phyloP scores from a whole-genome alignment of 2,329 filamentous ascomycete genomes.

The Colletotrichum incanum region DNA sequence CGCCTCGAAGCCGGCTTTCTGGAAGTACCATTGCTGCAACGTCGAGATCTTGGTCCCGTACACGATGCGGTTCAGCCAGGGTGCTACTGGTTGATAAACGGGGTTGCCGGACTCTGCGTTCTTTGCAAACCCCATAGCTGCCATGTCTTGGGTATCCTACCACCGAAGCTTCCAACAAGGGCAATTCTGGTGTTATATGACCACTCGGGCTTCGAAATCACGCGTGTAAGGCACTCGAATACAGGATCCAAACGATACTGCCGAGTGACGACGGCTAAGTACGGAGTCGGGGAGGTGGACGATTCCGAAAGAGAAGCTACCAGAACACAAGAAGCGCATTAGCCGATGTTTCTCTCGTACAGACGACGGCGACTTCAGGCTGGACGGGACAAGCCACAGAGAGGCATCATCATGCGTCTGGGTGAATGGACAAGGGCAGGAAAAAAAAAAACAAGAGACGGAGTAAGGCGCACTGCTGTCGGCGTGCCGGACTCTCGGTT shows the following conservation, averaged over 20 bases:
- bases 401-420: conserved; percentile 20
- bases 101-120: not conserved
- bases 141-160: not conserved
- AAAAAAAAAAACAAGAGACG: not conserved
- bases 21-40: conserved; percentile 37
- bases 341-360: conserved; percentile 20
- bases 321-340: conserved; percentile 26
- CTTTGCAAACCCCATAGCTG: conserved; percentile 2
- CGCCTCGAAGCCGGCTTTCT: conserved; percentile 33
- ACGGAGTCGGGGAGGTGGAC: conserved; percentile 38
- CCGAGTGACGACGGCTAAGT: conserved; percentile 4
- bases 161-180: conserved; percentile 8
- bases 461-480: conserved; percentile 1
- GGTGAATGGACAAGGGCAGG: not conserved
- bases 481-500: conserved; percentile 19
- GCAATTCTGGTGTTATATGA: not conserved
- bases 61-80: conserved; percentile 37
- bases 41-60: conserved; percentile 39
- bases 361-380: conserved; percentile 22
- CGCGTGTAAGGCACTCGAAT: not conserved
- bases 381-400: conserved; percentile 9
- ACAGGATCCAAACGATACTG: no score
- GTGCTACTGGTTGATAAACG: conserved; percentile 13
- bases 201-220: not conserved
- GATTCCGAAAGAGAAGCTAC: conserved; percentile 42